These are phyloP conservation scores for Botryosphaeria agaves DNA, from an alignment of 2,329 filamentous ascomycete species.

Conservation along the genomic window DNA sequence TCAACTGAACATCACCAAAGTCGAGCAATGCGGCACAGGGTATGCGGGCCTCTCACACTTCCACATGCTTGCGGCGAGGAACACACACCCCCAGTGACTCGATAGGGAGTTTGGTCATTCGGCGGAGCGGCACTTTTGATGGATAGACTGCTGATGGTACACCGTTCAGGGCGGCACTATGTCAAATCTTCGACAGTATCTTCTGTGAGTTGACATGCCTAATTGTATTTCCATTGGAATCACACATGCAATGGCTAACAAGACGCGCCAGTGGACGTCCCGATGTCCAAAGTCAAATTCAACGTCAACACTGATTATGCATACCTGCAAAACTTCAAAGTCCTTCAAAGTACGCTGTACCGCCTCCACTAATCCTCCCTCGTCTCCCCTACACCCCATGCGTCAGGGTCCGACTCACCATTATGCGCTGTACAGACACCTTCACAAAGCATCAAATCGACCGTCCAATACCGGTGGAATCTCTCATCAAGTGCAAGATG, in stretches of 20 bases:
- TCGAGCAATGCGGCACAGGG: slow-evolving; percentile 98
- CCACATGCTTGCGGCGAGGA: too few species aligned
- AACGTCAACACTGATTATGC: slow-evolving; percentile 95
- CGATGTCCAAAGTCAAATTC: slow-evolving; percentile 95
- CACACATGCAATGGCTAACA: too few species aligned
- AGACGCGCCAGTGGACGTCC: slow-evolving; percentile 49
- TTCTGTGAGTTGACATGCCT: slow-evolving; percentile 56
- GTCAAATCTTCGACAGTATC: slow-evolving; percentile 97
- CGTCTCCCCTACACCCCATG: too few species aligned
- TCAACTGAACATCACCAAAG: slow-evolving; percentile 92
- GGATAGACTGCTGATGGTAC: slow-evolving; percentile 4
- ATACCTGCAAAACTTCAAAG: slow-evolving; percentile 97
- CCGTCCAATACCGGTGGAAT: slow-evolving; percentile 74
- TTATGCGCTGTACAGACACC: too few species aligned
- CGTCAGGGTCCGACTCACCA: too few species aligned
- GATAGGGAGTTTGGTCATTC: slow-evolving; percentile 1
- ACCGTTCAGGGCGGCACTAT: slow-evolving; percentile 72
- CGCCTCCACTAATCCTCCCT: too few species aligned
- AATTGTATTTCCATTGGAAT: too few species aligned
- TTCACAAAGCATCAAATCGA: slow-evolving; percentile 81
- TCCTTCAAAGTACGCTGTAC: slow-evolving; percentile 65
- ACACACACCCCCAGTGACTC: slow-evolving; percentile 9
- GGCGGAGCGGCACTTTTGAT: slow-evolving; percentile 4
- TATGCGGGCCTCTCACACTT: too few species aligned
- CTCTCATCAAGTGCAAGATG: slow-evolving; percentile 96